Conservation (phyloP, 257 asterid genomes). For the Penstemon barbatus region DNA sequence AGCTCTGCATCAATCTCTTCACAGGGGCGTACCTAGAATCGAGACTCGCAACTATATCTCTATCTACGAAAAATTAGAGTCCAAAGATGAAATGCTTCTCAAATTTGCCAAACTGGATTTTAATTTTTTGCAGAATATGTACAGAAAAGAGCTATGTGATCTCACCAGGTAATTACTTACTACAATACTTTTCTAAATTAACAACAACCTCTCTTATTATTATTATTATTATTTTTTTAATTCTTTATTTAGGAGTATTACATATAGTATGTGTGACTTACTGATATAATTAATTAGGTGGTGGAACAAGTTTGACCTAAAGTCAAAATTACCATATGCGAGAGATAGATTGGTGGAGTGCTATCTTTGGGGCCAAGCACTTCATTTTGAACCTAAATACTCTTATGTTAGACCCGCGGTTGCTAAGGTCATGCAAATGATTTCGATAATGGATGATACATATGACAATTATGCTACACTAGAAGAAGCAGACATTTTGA, state of each 20-base stretch:
- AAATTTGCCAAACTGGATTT: not conserved
- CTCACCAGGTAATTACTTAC: constrained; percentile 5
- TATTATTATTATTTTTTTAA: too few relatives aligned
- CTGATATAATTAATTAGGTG: constrained; percentile 10
- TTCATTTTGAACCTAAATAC: constrained; percentile 16
- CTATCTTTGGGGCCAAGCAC: constrained; percentile 17
- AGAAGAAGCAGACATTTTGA: constrained; percentile 22
- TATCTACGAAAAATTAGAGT: constrained; percentile 1
- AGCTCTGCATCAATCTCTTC: constrained; percentile 5
- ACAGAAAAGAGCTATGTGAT: constrained; percentile 17
- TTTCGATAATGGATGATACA: constrained; percentile 12
- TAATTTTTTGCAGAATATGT: constrained; percentile 9
- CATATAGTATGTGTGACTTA: too few relatives aligned
- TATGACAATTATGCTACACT: constrained; percentile 5
- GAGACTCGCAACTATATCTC: constrained; percentile 9
- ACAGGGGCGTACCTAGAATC: not conserved
- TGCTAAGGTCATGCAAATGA: constrained; percentile 1
- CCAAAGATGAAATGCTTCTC: not conserved
- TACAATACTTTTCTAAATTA: too few relatives aligned
- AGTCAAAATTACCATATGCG: constrained; percentile 10
- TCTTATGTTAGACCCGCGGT: not conserved
- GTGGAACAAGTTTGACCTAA: constrained; percentile 27
- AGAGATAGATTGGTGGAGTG: constrained; percentile 27
- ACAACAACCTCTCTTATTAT: too few relatives aligned
- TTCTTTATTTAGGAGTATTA: too few relatives aligned